Evolutionary conservation across 306 rosid species (phyloP).

Genomic region (Inga leiocalycina): DNA sequence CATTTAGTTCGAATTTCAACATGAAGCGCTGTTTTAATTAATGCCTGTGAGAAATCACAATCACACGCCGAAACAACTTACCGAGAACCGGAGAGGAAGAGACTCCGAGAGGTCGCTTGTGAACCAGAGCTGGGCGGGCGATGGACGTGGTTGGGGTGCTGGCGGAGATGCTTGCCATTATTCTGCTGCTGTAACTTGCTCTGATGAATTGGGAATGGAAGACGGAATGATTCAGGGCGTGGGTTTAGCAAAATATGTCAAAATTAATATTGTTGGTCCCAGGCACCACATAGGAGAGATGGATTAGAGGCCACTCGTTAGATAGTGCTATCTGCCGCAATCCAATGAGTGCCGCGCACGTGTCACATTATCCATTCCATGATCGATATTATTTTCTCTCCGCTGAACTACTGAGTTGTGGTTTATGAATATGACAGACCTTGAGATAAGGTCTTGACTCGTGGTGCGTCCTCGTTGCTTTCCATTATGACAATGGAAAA

Average conservation of each 20-base stretch:
- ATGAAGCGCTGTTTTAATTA: not conserved
- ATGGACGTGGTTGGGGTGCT: constrained; percentile 53
- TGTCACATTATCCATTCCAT: constrained; percentile 48
- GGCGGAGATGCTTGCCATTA: constrained; percentile 83
- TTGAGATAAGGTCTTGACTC: not conserved
- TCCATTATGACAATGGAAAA: not conserved
- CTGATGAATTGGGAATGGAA: constrained; percentile 24
- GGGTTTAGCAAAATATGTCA: constrained; percentile 4
- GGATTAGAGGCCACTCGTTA: constrained; percentile 45
- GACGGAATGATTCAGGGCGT: constrained; percentile 14
- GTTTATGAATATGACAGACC: not conserved
- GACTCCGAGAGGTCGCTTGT: constrained; percentile 50
- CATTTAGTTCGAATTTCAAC: not conserved
- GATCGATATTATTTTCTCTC: not conserved
- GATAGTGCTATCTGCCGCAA: constrained; percentile 61
- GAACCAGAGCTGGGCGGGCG: constrained; percentile 55
- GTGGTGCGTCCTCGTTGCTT: not conserved
- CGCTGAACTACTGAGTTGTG: not conserved
- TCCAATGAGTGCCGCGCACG: constrained; percentile 58
- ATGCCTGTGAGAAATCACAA: not conserved
- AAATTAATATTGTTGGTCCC: constrained; percentile 42
- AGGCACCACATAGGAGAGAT: constrained; percentile 62
- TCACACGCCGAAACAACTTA: constrained; percentile 31
- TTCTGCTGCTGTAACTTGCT: not conserved
- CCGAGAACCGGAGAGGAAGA: constrained; percentile 76